A percentile compares a stretch with the other conserved stretches of the same genome.
Conservation (phyloP, 1,139 yeast species). For the Pichia sp. region DNA sequence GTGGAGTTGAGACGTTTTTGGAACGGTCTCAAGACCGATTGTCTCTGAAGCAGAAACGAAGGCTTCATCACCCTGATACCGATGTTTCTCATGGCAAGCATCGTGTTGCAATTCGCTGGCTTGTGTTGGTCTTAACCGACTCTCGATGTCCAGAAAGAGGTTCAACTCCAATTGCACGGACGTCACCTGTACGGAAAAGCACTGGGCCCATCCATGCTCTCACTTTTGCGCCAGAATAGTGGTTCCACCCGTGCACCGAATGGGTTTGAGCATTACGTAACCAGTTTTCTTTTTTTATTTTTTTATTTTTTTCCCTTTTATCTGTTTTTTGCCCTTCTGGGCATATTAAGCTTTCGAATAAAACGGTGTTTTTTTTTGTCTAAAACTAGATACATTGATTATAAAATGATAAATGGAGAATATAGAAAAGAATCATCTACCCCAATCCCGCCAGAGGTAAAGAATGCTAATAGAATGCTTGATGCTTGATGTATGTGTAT, state of each 20-base stretch:
- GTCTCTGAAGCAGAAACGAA: constrained; percentile 6
- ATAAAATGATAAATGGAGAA: background rate
- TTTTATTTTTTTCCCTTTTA: too few species aligned
- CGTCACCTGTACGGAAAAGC: too few species aligned
- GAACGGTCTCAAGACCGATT: background rate
- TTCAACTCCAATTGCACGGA: too few species aligned
- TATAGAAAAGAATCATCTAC: constrained; percentile 6
- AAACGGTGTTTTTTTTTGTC: background rate
- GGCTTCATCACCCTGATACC: constrained; percentile 13
- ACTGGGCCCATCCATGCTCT: too few species aligned
- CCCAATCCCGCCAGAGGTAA: background rate
- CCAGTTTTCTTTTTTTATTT: too few species aligned
- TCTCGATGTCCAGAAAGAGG: too few species aligned
- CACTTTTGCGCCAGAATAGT: too few species aligned
- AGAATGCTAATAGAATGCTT: constrained; percentile 1
- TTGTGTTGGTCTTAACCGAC: background rate
- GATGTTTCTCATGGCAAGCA: constrained; percentile 15
- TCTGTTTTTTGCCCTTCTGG: too few species aligned
- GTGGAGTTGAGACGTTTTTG: constrained; percentile 19
- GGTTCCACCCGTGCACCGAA: too few species aligned
- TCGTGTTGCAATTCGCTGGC: background rate
- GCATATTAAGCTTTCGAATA: background rate
- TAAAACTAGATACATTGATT: background rate
- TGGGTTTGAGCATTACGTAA: too few species aligned
- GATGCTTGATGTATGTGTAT: background rate